Evolutionary conservation across 495 filamentous ascomycete species (phyloP), one percentile per base, ranked within the genome.

Genomic region (Aspergillus cavernicola): DNA sequence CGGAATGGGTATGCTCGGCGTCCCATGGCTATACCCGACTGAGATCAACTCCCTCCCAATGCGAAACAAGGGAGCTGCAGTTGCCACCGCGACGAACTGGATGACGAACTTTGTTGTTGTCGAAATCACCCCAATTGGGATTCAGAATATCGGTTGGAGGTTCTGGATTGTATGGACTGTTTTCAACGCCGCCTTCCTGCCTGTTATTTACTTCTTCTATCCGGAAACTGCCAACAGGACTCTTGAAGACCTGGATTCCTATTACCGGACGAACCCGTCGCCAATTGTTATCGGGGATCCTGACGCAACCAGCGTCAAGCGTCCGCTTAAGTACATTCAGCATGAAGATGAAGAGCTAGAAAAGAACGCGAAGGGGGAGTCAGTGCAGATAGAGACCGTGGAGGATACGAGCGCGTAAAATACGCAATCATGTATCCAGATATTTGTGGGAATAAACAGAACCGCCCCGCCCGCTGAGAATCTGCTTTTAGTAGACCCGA

Each of bases 111-210:
- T 83, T 50, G 74, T 72, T 36, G 76, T 87, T 29, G 83, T 85
- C 20, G 71, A 81, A 59, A 78, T 84, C 49, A 86, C 81, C 0
- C 81, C 80, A 1, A 68, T 76, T n/a, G 80, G 80, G 5, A 81
- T 85, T 51, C 67, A 77, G 32, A 75, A 64, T 40, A 66, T 84
- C 13, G 70, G 73, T 2, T 84, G 79, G 79, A 64, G 68, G 42
- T 84, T 84, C 63, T 86, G 80, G 67, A 77, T 85, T 56, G 78
- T 85, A 22, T 86, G 79, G 71, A 77, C 76, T 6, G 74, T 80
- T 6, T 72, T 81, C 57, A 85, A 85, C 55, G 72, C 71, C 7
- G 50, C 63, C 20, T 87, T 86, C 61, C 62, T 86, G 0, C 80
- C 80, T 0, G 66, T 85, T 23, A 75, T 84, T 16, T 86, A 81